Base-by-base conservation (phyloP, 768 basidiomycete species). In the Boletus vinaceobasis region DNA sequence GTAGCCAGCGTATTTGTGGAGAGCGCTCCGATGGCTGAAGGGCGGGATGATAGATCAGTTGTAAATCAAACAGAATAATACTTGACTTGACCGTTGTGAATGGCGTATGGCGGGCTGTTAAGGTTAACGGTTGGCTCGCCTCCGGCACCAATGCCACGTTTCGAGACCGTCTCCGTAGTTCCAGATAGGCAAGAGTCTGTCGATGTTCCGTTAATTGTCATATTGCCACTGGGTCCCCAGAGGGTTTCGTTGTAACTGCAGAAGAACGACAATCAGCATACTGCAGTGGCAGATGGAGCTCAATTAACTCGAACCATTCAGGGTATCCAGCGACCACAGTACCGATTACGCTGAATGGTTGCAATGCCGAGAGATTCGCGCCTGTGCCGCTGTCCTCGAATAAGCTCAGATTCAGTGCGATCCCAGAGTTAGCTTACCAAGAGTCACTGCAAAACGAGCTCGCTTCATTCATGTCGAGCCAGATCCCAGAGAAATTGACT, bases 191-290 rank as follows among this genome's bases (percentile, higher is more conserved):
- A 73, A 10, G 60, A 70, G 56, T 79, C 85, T 6, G 87, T 89
- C 42, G 78, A 70, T 3, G 74, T 80, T 7, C 86, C 86, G 50
- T 86, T 84, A 57, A 88, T 77, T 13, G 85, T 87, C 66, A 90
- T 80, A 62, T 90, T 90, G 5, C 88, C 88, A 57, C 86, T 87
- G 0, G 81, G 79, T 14, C 87, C 87, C 61, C 76, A 88, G 14
- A 80, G 62, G 0, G 80, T 77, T 19, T 77, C 60, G 60, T 89
- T 79, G 64, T 90, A 90, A 42, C 87, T 87, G 37, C 11, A 6
- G 40, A 35, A 46, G 56, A 29, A 37, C 11, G 4, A 26, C 0
- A 10, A 33, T 57, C 44, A 59, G 42, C 6, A 31, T 10, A n/a
- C 35, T 15, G n/a, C 15, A 26, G 14, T 32, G 1, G 3, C 5